Percentiles rank a stretch among this genome's conserved stretches.
These are phyloP conservation scores for Umbelopsis isabellina DNA, from an alignment of 192 early-diverging fungal genomes.

Conservation along the genomic window DNA sequence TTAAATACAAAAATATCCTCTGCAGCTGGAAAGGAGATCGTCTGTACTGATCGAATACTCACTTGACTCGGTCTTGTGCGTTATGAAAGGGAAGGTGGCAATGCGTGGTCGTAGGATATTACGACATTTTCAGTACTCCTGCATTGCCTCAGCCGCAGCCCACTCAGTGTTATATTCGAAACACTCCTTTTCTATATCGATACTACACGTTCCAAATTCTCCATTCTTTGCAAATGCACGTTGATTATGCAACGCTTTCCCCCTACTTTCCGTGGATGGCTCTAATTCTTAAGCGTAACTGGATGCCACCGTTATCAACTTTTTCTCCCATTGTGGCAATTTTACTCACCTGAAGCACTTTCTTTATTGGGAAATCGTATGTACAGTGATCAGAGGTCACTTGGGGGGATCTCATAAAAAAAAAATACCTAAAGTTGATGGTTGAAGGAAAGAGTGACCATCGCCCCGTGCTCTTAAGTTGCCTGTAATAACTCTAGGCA, in stretches of 20 bases:
- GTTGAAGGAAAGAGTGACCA: constrained; percentile 1
- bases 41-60: constrained; percentile 12
- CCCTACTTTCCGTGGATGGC: not conserved
- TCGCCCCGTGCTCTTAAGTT: not conserved
- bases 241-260: not conserved
- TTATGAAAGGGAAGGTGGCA: constrained; percentile 21
- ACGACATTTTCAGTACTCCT: constrained; percentile 13
- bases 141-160: constrained; percentile 10
- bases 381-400: constrained; percentile 17
- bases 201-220: not conserved
- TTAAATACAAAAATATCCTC: constrained; percentile 1
- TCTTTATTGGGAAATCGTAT: constrained; percentile 1
- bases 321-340: constrained; percentile 4
- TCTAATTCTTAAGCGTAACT: not conserved
- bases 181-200: too few species aligned
- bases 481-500: too few species aligned
- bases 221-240: not conserved
- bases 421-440: not conserved
- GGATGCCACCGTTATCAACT: not conserved
- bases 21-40: constrained; percentile 9
- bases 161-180: not conserved
- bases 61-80: constrained; percentile 23
- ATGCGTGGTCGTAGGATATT: constrained; percentile 6
- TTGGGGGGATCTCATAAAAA: not conserved
- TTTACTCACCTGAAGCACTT: constrained; percentile 9